Percentiles rank a stretch among this genome's conserved stretches.
These are phyloP conservation scores for Pelargonium australe DNA, from an alignment of 441 rosid species.

Conservation along the genomic window DNA sequence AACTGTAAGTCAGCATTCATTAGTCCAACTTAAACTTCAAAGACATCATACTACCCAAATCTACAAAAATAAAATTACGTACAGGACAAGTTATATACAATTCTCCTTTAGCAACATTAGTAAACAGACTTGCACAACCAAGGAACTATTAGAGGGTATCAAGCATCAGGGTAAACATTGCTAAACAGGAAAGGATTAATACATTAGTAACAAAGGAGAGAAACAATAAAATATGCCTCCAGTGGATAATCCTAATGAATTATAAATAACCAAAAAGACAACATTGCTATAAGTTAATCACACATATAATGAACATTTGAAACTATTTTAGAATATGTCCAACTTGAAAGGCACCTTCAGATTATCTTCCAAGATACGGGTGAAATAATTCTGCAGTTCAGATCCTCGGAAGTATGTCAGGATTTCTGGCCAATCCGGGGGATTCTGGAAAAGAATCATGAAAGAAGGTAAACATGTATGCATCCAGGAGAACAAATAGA, in stretches of 20 bases:
- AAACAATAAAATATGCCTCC: too few relatives aligned
- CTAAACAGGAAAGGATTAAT: too few relatives aligned
- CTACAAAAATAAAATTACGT: too few relatives aligned
- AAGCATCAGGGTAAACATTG: too few relatives aligned
- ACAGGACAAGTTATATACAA: too few relatives aligned
- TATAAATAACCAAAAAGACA: neutral
- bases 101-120: too few relatives aligned
- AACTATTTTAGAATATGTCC: neutral
- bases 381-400: conserved; percentile 91
- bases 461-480: conserved; percentile 6
- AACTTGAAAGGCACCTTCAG: conserved; percentile 51
- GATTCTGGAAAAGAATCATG: conserved; percentile 47
- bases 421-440: conserved; percentile 99
- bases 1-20: too few relatives aligned
- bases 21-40: too few relatives aligned
- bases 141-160: too few relatives aligned
- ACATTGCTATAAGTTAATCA: neutral
- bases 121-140: too few relatives aligned
- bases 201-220: too few relatives aligned
- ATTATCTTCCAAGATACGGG: conserved; percentile 89
- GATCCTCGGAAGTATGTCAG: conserved; percentile 94
- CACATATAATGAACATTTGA: neutral
- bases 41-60: too few relatives aligned
- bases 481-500: conserved; percentile 8
- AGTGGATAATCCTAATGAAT: neutral